Evolutionary conservation across 2,329 filamentous ascomycete species (phyloP).

Genomic region (Cladophialophora yegresii): DNA sequence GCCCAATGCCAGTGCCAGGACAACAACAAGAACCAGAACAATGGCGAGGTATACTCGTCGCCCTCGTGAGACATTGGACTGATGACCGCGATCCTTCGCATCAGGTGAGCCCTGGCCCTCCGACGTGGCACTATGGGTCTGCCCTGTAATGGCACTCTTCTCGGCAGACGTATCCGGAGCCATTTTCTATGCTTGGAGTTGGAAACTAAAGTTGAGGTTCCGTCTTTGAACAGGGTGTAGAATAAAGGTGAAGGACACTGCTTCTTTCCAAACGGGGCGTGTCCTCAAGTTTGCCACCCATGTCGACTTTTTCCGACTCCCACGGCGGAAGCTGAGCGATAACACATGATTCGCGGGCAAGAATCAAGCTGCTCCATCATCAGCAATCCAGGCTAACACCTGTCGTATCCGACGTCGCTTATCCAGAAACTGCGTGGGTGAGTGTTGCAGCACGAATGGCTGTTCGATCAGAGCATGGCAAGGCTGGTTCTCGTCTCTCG

Average conservation of each 20-base stretch:
- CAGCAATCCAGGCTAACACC: neutral
- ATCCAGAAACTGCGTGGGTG: neutral
- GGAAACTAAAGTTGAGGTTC: neutral
- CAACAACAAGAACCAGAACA: conserved; percentile 1
- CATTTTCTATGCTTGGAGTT: conserved; percentile 1
- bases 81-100: neutral
- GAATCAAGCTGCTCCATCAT: neutral
- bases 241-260: neutral
- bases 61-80: conserved; percentile 1
- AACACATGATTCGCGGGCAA: neutral
- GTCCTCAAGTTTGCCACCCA: neutral
- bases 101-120: neutral
- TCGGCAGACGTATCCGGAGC: conserved; percentile 5
- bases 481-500: conserved; percentile 9
- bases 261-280: neutral
- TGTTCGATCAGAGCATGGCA: conserved; percentile 5
- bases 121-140: neutral
- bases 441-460: conserved; percentile 7
- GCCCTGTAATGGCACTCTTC: neutral
- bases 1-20: conserved; percentile 11
- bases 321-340: neutral
- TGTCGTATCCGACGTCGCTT: neutral
- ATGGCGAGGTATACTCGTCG: neutral
- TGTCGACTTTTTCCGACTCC: neutral
- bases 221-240: neutral